These are phyloP conservation scores for Tetrahymena borealis DNA, from an alignment of 73 alveolate genomes.

Conservation along the genomic window DNA sequence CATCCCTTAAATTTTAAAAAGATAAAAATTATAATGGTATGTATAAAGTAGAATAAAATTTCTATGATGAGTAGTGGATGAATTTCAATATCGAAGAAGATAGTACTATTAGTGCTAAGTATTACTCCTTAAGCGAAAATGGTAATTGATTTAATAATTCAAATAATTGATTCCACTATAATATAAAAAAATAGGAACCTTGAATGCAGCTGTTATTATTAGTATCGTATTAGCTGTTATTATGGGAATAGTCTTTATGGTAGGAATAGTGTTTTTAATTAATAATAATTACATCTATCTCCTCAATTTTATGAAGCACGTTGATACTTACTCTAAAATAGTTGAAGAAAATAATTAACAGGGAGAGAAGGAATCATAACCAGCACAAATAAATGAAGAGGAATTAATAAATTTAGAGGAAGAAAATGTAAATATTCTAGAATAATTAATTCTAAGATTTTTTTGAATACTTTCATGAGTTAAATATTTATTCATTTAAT, in stretches of 20 bases:
- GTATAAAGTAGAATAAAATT: neutral
- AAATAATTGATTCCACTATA: neutral
- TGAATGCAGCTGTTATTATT: neutral
- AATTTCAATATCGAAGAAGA: neutral
- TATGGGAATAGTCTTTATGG: neutral
- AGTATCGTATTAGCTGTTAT: neutral
- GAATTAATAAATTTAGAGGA: neutral
- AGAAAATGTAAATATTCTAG: too few species aligned
- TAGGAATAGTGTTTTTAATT: neutral
- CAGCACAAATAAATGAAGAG: neutral
- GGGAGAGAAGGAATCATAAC: neutral
- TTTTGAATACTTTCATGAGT: too few species aligned
- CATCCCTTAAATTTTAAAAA: neutral
- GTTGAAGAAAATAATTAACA: too few species aligned
- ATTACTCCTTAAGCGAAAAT: neutral
- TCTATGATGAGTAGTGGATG: slow-evolving; percentile 20
- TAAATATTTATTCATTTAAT: too few species aligned
- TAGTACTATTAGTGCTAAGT: neutral
- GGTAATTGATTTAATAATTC: neutral
- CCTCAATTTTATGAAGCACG: neutral
- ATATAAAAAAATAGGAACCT: neutral
- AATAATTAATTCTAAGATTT: too few species aligned
- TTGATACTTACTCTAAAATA: neutral
- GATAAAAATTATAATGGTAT: neutral
- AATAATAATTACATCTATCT: neutral